These are phyloP conservation scores for Apostasia shenzhenica DNA, from an alignment of 106 monocot genomes.

Conservation along the genomic window DNA sequence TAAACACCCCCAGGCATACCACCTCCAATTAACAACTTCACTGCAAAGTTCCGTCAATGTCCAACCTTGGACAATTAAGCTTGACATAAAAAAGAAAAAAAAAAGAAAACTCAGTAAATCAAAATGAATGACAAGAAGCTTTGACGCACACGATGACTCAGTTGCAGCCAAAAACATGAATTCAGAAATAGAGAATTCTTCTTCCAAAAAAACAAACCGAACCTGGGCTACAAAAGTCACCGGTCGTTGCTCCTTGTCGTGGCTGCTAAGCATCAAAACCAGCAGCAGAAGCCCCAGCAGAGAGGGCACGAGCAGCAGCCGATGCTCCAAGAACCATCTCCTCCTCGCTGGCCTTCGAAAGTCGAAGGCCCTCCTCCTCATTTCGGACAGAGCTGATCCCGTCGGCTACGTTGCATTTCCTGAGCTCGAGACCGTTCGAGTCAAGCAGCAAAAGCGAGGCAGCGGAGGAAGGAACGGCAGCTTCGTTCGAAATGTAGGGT, in stretches of 20 bases:
- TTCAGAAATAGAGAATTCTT: not conserved
- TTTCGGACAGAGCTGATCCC: constrained; percentile 6
- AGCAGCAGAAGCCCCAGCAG: constrained; percentile 10
- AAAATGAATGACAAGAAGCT: not conserved
- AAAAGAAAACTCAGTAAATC: not conserved
- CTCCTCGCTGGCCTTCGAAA: constrained; percentile 18
- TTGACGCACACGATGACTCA: not conserved
- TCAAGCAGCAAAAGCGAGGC: too few relatives aligned
- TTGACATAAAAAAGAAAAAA: not conserved
- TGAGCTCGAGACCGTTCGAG: not conserved
- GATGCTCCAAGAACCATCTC: constrained; percentile 11
- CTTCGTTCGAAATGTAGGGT: too few relatives aligned
- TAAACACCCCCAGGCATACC: too few relatives aligned
- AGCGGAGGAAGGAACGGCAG: too few relatives aligned
- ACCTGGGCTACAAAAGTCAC: constrained; percentile 4
- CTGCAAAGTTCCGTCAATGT: too few relatives aligned
- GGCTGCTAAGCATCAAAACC: constrained; percentile 4
- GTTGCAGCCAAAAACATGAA: not conserved
- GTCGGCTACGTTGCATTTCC: not conserved
- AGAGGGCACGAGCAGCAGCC: constrained; percentile 2
- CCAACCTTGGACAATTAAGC: too few relatives aligned
- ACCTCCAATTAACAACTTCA: too few relatives aligned
- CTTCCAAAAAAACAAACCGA: not conserved
- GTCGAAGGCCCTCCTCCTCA: constrained; percentile 19
- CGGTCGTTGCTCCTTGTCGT: constrained; percentile 3